Evolutionary conservation across 2,329 filamentous ascomycete genomes (phyloP).

Genomic region (Talaromyces funiculosus): DNA sequence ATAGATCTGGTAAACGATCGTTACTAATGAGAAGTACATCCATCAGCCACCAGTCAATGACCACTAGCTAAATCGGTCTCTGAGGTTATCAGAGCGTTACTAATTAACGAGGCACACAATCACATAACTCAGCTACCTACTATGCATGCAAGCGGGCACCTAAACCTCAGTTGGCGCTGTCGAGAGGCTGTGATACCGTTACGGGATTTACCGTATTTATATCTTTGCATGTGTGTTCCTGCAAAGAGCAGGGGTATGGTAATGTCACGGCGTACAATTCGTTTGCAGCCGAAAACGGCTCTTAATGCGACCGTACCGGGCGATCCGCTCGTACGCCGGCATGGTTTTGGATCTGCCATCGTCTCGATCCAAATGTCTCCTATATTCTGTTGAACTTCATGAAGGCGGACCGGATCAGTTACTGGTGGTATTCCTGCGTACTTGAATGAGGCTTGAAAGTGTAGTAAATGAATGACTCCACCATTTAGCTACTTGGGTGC

Average conservation of each 20-base stretch:
- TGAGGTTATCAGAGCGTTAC: no score
- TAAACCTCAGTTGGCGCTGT: neutral
- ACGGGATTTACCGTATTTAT: conserved; percentile 4
- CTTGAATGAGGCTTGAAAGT: neutral
- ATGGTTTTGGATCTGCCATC: neutral
- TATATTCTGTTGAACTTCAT: neutral
- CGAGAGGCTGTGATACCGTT: neutral
- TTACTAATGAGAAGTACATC: neutral
- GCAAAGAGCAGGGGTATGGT: neutral
- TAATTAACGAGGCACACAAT: neutral
- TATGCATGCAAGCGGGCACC: neutral
- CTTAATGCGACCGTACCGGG: neutral
- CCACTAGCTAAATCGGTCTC: neutral
- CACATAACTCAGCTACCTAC: no score
- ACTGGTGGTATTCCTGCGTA: neutral
- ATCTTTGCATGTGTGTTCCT: neutral
- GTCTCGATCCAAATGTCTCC: neutral
- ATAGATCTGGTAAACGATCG: neutral
- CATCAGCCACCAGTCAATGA: neutral
- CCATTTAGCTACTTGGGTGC: neutral
- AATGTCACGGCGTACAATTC: neutral
- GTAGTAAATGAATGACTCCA: neutral
- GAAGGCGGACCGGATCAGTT: neutral
- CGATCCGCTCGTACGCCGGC: conserved; percentile 1
- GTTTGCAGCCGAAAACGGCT: conserved; percentile 1